Base-by-base conservation (phyloP, 2,329 filamentous ascomycete genomes). In the Colletotrichum musae region DNA sequence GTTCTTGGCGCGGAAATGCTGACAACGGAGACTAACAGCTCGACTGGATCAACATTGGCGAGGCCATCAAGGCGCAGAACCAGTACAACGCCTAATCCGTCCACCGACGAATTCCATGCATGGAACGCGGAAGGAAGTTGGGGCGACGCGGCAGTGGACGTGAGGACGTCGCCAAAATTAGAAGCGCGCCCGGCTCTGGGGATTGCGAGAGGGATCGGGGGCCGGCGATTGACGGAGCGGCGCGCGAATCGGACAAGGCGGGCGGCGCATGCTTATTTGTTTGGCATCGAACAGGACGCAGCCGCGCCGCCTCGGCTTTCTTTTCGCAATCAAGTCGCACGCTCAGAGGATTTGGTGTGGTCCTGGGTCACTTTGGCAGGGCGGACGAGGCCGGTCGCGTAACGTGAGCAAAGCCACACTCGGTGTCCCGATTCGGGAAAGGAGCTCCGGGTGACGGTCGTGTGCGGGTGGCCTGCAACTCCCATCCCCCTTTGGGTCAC, bases 11-110 rank as follows among this genome's bases (percentile, higher is more conserved):
- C 6, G 28, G 13, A 5, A n/a, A 52, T 41, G 28, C 70, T 73
- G 15, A 74, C 68, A 36, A 2, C 16, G 24, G 26, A 12, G 36
- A 9, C 9, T 5, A 56, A n/a, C 60, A 85, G 83, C 74, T 85
- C 65, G 83, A 85, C 66, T 85, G 79, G 71, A 78, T 84, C 41
- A 76, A 80, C 48, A 56, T 80, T 39, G 83, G 83, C 15, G 77
- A 85, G 12, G 79, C 78, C 12, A 79, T 83, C 28, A 72, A 75
- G 18, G 80, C 77, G 18, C 82, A 84, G 58, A 74, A 75, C 52
- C 72, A 74, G 18, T 75, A 84, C 6, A 85, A 85, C 45, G 79
- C 76, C 3, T 47, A 83, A 18, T 18, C 16, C 15, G 16, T n/a
- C 41, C 13, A 43, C 41, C 41, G 43, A 36, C 32, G 32, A 18